Evolutionary conservation across 108 stramenopile genomes (phyloP), one percentile per base, ranked within the genome.

Genomic region (Conticribra guillardii): DNA sequence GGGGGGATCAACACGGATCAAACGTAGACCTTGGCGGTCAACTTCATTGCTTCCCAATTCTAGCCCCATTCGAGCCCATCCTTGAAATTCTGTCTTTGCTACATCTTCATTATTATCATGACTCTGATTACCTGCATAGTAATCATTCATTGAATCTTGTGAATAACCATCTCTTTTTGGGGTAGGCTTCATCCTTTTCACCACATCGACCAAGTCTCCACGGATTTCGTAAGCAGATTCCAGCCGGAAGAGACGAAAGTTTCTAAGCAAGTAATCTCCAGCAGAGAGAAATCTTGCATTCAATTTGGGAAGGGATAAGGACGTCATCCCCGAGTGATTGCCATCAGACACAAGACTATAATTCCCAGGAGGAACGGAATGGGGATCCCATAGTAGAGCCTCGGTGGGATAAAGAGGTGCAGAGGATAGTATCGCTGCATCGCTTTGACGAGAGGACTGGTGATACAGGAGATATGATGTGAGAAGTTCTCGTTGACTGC

Each of bases 141-240:
- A 67, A 60, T 79, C 57, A 74, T 79, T 66, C 22, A 46, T 74
- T 9, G 82, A 61, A 54, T 77, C 70, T 23, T 76, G 17, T 8
- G 52, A 53, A 27, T 82, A 82, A 4, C 76, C 71, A 52, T 76
- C 75, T 16, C 51, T 46, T 37, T 47, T 73, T 0, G 50, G 45
- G 0, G 87, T 67, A 14, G 93, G 93, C 18, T 76, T 80, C 47
- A 86, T 77, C 16, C 96, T 85, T 41, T 82, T 81, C 19, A 99
- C 76, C 0, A 93, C 95, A 70, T 97, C 89, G 4, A 94, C 87
- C 47, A 99, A 62, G 68, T 98, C 98, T 1, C 79, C 80, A 29
- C 98, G 82, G 59, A 99, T 97, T 64, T 96, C 96, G 60, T 97
- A 96, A 0, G 98, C 96, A 44, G 82, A 87, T 77, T 97, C 97